Evolutionary conservation across 148 eudicot genomes (phyloP).

Genomic region (Salicornia ramosissima): DNA sequence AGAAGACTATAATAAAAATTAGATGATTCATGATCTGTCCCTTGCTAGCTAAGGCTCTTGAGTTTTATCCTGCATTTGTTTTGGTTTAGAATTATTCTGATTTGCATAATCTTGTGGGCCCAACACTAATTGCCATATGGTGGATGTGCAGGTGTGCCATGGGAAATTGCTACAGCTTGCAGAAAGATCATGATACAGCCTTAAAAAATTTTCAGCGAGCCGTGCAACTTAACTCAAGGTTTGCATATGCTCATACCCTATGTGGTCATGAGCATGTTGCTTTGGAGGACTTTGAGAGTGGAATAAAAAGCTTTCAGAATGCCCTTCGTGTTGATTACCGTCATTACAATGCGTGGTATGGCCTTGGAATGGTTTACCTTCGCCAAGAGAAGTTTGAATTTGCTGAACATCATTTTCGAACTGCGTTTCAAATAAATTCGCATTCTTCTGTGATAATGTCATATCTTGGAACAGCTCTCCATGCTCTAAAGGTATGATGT

Average conservation of each 20-base stretch:
- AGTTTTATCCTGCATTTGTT: not conserved
- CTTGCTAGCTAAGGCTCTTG: not conserved
- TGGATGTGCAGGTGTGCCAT: constrained; percentile 79
- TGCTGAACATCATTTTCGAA: constrained; percentile 88
- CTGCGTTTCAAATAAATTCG: constrained; percentile 77
- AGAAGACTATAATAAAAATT: too few species aligned
- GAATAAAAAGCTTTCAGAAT: constrained; percentile 77
- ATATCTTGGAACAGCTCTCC: constrained; percentile 93
- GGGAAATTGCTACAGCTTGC: constrained; percentile 98
- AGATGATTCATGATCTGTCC: not conserved
- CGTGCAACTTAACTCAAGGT: constrained; percentile 70
- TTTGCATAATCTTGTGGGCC: not conserved
- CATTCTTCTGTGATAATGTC: constrained; percentile 90
- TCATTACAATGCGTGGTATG: constrained; percentile 99
- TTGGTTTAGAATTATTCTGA: not conserved
- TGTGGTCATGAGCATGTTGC: constrained; percentile 99
- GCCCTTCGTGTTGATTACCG: constrained; percentile 87
- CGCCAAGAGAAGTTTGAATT: constrained; percentile 95
- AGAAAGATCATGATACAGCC: constrained; percentile 97
- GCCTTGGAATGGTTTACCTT: constrained; percentile 95
- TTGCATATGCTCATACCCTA: constrained; percentile 91
- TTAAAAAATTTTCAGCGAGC: constrained; percentile 90
- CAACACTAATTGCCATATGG: not conserved
- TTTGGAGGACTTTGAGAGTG: constrained; percentile 88
- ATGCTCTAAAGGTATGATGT: constrained; percentile 66